Evolutionary conservation across 495 filamentous ascomycete genomes (phyloP), one percentile per base, ranked within the genome.

Genomic region (Chaetomium cochliodes): DNA sequence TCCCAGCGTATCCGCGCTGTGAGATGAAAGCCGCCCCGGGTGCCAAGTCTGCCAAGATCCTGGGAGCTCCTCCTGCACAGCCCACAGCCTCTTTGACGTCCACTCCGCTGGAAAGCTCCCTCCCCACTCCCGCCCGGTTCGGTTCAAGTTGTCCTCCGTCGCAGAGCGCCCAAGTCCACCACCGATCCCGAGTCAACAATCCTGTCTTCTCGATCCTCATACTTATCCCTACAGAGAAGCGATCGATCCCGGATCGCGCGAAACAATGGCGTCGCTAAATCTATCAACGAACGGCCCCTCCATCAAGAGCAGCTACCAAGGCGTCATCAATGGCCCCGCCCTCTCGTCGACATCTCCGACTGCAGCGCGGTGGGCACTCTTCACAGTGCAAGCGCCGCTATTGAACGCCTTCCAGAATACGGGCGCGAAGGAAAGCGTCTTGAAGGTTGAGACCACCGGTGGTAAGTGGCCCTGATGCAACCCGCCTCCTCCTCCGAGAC

Each of bases 381-480:
- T 92, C 74, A 88, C 90, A 39, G 96, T 98, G 50, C 90, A 92
- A 61, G 89, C 93, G 18, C 94, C 94, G 39, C 82, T 98, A 26
- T 82, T 90, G 62, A 97, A 87, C 78, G 92, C 91, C 28, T 98
- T 98, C 76, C 92, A 96, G 78, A 90, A 92, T 73, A 78, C 85
- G 51, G 87, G 85, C 23, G 84, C 86, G 46, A 97, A 97, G 76
- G 93, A 97, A 77, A 98, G 94, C 75, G 86, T 96, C 0, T 77
- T 99, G 56, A 98, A 97, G 77, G 92, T 98, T 44, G 92, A 97
- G 72, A 89, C 81, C 68, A 91, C 91, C 42, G 96, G 92, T 78
- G 91, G 92, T 94, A 74, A 74, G 85, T 79, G 37, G 37, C 49
- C 18, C 23, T 13, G 18, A 20, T 62, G 46, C 42, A 39, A 28